Evolutionary conservation across 2,329 filamentous ascomycete species (phyloP), one percentile per base, ranked within the genome.

Genomic region (Pseudogymnoascus pannorum): DNA sequence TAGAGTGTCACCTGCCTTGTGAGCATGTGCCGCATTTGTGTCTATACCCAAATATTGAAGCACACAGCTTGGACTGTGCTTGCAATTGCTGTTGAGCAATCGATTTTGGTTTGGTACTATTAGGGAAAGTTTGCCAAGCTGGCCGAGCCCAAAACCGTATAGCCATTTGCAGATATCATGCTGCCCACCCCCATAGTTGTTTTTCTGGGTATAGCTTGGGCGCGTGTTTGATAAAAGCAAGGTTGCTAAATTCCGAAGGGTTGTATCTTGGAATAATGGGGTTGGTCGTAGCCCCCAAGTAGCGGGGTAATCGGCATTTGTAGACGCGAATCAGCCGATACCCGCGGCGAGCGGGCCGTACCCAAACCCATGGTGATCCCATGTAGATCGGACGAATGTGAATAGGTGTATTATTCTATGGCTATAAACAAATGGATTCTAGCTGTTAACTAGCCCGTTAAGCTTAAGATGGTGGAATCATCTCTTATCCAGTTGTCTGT

Each of bases 291-390:
- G 4, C 16, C n/a, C 18, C 12, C n/a, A 3, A n/a, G 7, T 31
- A 31, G 44, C 24, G 44, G 44, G 44, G 44, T 54, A 54, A 54
- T 54, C 44, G 48, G 48, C 48, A 54, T 54, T 51, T 54, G 48
- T 18, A 18, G n/a, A n/a, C 48, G 48, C 48, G n/a, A 54, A 6
- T 22, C 16, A 5, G 22, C 26, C 48, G 48, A 54, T 51, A 24
- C n/a, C 48, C 48, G 26, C 48, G 24, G 31, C 5, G 24, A 18
- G 16, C 48, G 48, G 48, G 8, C 48, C 48, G 48, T 6, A 9
- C 48, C 44, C 48, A 51, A 51, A 51, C n/a, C 20, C 48, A 54
- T 22, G 48, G n/a, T 18, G 48, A 24, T 54, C 9, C 16, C 5
- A 54, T 54, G 26, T 18, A 31, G 26, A 54, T 16, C 12, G 7